Base-by-base conservation (phyloP, 805 yeast genomes). In the Candida krabiensis region DNA sequence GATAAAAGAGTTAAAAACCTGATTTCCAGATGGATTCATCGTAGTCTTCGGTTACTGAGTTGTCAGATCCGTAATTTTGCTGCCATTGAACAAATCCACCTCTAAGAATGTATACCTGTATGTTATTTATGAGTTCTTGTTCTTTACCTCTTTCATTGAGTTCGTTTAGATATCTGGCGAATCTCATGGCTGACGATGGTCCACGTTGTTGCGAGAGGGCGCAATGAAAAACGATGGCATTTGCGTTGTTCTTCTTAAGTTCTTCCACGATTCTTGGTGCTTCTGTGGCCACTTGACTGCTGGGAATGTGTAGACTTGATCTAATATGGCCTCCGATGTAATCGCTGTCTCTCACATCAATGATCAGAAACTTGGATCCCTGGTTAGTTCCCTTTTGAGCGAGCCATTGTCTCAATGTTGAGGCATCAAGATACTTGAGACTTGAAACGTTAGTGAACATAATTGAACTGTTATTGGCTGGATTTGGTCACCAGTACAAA, bases 71-170 rank as follows among this genome's bases (percentile, higher is more conserved):
- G 55, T 83, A 90, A 5, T 64, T 56, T 34, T 70, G 67, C 48
- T 86, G 96, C 98, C 98, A 91, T 37, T 71, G 71, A 27, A 74
- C 76, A 60, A 91, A 93, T 0, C 99, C 98, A 4, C 96, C 97
- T 43, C 73, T 63, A 24, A 93, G 65, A 2, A 91, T 82, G 71
- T 79, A 83, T 2, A 91, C 78, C 4, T 56, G 45, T 4, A 57
- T 30, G 2, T 42, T 26, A 22, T 72, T 64, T 40, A 78, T 70
- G 5, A 60, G 53, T 2, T 63, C 58, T 22, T 58, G 52, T 18
- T 54, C 55, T 15, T 44, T 38, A 7, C 19, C 28, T 9, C 39
- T 19, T 15, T 50, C 46, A 3, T 53, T 61, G 2, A 51, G 51
- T 9, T 64, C 69, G 30, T 62, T 58, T 11, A 74, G 63, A 46